Evolutionary conservation across 2,329 filamentous ascomycete species (phyloP), one percentile per base, ranked within the genome.

Genomic region (Plenodomus lindquistii): DNA sequence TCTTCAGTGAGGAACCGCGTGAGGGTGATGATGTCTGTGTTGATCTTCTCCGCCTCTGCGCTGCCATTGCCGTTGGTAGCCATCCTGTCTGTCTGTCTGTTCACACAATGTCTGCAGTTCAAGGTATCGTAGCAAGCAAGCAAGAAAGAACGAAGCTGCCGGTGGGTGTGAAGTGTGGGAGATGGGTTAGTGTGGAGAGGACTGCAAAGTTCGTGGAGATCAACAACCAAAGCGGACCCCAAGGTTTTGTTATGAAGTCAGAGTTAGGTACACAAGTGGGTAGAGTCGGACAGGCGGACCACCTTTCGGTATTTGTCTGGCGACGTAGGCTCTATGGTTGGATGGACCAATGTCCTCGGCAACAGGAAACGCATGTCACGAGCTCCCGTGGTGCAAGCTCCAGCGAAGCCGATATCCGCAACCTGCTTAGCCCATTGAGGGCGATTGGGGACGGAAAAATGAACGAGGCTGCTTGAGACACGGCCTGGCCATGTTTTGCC

Each of bases 1-100:
- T 97, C 92, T 79, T 99, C 94, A 22, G 91, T 97, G 65, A 99
- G 83, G 81, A 94, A 96, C 54, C 94, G 85, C 36, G 94, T 97
- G 64, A 99, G 85, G 46, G 94, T 97, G 71, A 97, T 82, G 70
- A 99, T 97, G 75, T 97, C 85, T 55, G 90, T 95, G 81, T 97
- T 97, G 79, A 99, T 86, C 73, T 88, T 87, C 78, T 96, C 91
- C 27, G 27, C 27, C 62, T 77, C 70, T 50, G 53, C 50, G 52
- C 76, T 70, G 58, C 73, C 76, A 61, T 74, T 73, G 52, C 73
- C 74, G 69, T 74, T 75, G 48, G 70, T 63, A 46, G 55, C 54
- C 74, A 78, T 77, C 2, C 40, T 64, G 45, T 40, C 8, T 44
- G 35, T 37, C 5, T 46, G 37, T 34, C 16, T 4, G 16, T 37